A percentile compares a stretch with the other conserved stretches of the same genome.
phyloP scores from a whole-genome alignment of 139 green algal genomes.

The Chlorella sp. region DNA sequence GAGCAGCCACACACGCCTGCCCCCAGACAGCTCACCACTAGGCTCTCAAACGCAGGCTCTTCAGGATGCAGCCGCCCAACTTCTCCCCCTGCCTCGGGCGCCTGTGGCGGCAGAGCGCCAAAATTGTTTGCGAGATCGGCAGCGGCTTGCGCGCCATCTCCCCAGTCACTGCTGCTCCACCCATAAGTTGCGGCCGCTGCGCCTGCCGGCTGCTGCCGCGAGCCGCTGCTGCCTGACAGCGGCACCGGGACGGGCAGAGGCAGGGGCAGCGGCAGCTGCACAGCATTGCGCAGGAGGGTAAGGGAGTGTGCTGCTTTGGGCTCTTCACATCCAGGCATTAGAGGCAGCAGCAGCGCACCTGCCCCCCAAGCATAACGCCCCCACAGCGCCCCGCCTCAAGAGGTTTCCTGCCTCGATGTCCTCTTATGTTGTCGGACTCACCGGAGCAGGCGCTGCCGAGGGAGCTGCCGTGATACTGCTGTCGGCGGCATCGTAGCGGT shows the following conservation, averaged over 20 bases:
- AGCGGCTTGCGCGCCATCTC: background rate
- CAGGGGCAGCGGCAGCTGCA: slow-evolving; percentile 3
- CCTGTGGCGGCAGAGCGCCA: background rate
- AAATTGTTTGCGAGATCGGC: background rate
- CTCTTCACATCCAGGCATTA: too few species aligned
- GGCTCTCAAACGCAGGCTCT: too few species aligned
- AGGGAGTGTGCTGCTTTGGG: too few species aligned
- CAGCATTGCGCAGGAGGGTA: background rate
- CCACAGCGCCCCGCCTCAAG: too few species aligned
- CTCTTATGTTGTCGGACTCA: too few species aligned
- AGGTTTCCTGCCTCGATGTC: too few species aligned
- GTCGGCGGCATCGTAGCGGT: background rate
- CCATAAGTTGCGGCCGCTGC: background rate
- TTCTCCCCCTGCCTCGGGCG: background rate
- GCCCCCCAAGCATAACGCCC: too few species aligned
- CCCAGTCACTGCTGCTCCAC: background rate
- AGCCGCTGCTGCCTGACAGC: background rate
- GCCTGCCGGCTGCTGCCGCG: background rate
- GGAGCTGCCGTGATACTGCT: background rate
- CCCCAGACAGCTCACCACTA: too few species aligned
- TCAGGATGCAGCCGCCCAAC: too few species aligned
- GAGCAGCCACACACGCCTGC: too few species aligned
- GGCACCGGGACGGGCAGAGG: background rate
- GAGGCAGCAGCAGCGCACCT: too few species aligned
- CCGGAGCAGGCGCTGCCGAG: background rate